Conservation (phyloP, 495 filamentous ascomycete genomes). For the Penicillium angulare region DNA sequence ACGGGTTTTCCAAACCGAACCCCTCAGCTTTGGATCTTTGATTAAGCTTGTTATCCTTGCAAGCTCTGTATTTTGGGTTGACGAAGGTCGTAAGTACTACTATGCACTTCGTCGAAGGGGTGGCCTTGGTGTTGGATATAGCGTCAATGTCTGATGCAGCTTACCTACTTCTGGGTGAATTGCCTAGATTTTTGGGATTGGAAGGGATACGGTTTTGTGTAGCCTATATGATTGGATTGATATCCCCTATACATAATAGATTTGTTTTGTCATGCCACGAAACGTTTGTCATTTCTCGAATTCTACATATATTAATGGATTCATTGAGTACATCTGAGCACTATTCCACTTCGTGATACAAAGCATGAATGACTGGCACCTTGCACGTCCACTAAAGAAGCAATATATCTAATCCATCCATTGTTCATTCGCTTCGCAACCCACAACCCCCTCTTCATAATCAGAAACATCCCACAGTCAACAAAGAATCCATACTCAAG, state of each 20-base stretch:
- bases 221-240: constrained; percentile 19
- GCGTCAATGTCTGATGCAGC: constrained; percentile 40
- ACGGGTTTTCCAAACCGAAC: constrained; percentile 92
- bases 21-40: constrained; percentile 70
- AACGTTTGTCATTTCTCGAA: no score
- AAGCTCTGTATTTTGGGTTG: constrained; percentile 90
- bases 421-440: not conserved
- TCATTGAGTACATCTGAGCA: not conserved
- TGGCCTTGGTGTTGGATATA: constrained; percentile 42
- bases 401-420: not conserved
- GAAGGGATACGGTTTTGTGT: constrained; percentile 6
- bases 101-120: constrained; percentile 31
- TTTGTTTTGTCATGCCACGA: not conserved
- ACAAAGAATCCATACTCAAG: no score
- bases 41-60: constrained; percentile 67
- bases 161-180: not conserved
- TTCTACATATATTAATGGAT: not conserved
- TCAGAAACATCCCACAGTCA: not conserved
- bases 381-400: no score
- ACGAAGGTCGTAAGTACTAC: constrained; percentile 81
- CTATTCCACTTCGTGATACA: not conserved
- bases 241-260: constrained; percentile 25
- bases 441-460: no score
- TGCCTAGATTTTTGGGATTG: not conserved
- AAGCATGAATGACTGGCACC: no score